A percentile compares a stretch with the other conserved stretches of the same genome.
Evolutionary conservation across 2,329 filamentous ascomycete genomes (phyloP).

Genomic region (Septoria linicola): DNA sequence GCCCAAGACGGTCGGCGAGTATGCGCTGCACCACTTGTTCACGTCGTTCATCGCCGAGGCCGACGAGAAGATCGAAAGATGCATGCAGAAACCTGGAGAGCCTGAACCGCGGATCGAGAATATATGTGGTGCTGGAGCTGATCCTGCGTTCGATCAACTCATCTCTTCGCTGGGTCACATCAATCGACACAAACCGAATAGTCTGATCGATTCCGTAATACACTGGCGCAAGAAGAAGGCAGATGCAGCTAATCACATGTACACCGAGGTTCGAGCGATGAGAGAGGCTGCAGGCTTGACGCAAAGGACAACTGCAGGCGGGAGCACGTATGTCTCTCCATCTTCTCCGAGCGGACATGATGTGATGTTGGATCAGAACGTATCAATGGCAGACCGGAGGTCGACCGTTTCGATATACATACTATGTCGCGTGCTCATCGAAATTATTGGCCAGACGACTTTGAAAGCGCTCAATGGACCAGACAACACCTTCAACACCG

Average conservation of each 20-base stretch:
- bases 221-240: constrained; percentile 96
- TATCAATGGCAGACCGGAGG: constrained; percentile 63
- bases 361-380: constrained; percentile 34
- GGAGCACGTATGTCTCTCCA: constrained; percentile 20
- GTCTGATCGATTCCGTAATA: constrained; percentile 96
- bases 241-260: constrained; percentile 63
- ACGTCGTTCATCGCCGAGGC: constrained; percentile 95
- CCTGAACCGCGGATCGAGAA: constrained; percentile 81
- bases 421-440: constrained; percentile 86
- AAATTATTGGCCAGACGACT: constrained; percentile 89
- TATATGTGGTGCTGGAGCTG: constrained; percentile 86
- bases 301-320: constrained; percentile 26
- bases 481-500: constrained; percentile 73
- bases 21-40: constrained; percentile 93
- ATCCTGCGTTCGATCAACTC: constrained; percentile 87
- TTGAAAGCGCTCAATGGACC: constrained; percentile 63
- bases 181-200: constrained; percentile 88
- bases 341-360: constrained; percentile 30
- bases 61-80: constrained; percentile 92
- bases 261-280: constrained; percentile 33
- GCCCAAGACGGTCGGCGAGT: constrained; percentile 93
- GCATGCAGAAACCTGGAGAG: constrained; percentile 75
- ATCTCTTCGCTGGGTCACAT: constrained; percentile 93
- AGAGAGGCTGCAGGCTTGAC: constrained; percentile 28
- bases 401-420: constrained; percentile 96